These are phyloP conservation scores for Jacaranda mimosifolia DNA, from an alignment of 257 asterid genomes.

Conservation along the genomic window DNA sequence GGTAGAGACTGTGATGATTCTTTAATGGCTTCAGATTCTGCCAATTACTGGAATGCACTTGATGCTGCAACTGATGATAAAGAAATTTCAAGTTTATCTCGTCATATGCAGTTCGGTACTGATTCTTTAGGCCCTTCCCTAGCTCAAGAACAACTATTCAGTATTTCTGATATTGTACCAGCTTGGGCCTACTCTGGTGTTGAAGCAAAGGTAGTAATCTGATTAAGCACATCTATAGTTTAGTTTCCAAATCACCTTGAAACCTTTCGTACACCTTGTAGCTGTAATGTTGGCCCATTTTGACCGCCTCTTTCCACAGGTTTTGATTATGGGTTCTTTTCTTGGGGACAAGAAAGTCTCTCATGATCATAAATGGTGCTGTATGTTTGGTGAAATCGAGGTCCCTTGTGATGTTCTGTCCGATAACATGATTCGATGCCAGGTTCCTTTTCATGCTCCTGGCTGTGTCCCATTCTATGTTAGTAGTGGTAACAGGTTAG, in stretches of 20 bases:
- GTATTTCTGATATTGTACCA: slow-evolving; percentile 42
- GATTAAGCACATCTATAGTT: background rate
- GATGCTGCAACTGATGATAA: slow-evolving; percentile 34
- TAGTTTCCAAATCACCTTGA: background rate
- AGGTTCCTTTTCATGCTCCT: slow-evolving; percentile 42
- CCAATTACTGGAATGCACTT: slow-evolving; percentile 37
- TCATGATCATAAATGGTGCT: slow-evolving; percentile 36
- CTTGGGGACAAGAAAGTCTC: slow-evolving; percentile 27
- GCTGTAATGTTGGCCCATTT: background rate
- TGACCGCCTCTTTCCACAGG: slow-evolving; percentile 16
- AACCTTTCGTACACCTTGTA: background rate
- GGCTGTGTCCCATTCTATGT: slow-evolving; percentile 44
- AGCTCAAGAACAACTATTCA: slow-evolving; percentile 38
- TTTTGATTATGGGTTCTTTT: slow-evolving; percentile 41
- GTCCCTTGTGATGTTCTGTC: slow-evolving; percentile 39
- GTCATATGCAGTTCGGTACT: slow-evolving; percentile 38
- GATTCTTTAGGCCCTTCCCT: slow-evolving; percentile 38
- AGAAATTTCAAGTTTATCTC: slow-evolving; percentile 34
- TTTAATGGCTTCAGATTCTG: slow-evolving; percentile 38
- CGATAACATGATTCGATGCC: slow-evolving; percentile 36
- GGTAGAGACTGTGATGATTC: slow-evolving; percentile 36
- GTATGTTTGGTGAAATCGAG: slow-evolving; percentile 49
- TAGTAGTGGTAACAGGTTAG: slow-evolving; percentile 41
- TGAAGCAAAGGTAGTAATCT: slow-evolving; percentile 36
- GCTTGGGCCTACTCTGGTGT: slow-evolving; percentile 42